Conservation (phyloP, 2,329 filamentous ascomycete species). For the Simplicillium aogashimaense region DNA sequence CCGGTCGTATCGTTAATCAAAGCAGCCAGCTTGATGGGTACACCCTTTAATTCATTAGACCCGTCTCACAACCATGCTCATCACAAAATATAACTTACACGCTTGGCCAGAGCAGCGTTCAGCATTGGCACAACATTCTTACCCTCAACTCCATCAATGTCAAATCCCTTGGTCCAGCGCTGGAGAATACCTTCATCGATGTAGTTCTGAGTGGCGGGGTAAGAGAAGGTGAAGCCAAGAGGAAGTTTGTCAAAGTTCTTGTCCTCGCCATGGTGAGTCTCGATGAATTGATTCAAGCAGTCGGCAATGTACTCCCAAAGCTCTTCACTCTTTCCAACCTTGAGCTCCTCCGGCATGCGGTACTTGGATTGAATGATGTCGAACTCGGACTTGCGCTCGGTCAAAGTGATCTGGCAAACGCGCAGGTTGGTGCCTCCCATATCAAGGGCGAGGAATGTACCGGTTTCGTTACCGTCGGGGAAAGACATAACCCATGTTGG, state of each 20-base stretch:
- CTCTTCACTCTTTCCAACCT: constrained; percentile 73
- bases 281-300: constrained; percentile 82
- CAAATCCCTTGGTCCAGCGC: constrained; percentile 96
- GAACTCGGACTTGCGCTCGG: constrained; percentile 80
- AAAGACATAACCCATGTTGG: constrained; percentile 91
- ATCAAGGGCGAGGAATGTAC: constrained; percentile 81
- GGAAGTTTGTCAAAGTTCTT: constrained; percentile 56
- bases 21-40: constrained; percentile 87
- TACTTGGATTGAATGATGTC: constrained; percentile 96
- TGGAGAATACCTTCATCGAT: constrained; percentile 89
- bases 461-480: constrained; percentile 77
- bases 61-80: no score
- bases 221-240: constrained; percentile 93
- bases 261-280: constrained; percentile 67
- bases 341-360: constrained; percentile 86
- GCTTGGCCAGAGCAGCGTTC: constrained; percentile 62
- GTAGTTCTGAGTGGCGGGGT: constrained; percentile 86
- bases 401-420: constrained; percentile 86
- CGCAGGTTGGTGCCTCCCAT: constrained; percentile 95
- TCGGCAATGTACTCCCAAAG: constrained; percentile 94
- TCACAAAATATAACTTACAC: constrained; percentile 17
- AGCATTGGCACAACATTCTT: constrained; percentile 84
- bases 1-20: constrained; percentile 97
- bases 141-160: constrained; percentile 86
- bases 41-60: constrained; percentile 40